Percentiles rank a stretch among this genome's conserved stretches.
These are phyloP conservation scores for Blastocystis sp. DNA, from an alignment of 352 stramenopile species.

Conservation along the genomic window DNA sequence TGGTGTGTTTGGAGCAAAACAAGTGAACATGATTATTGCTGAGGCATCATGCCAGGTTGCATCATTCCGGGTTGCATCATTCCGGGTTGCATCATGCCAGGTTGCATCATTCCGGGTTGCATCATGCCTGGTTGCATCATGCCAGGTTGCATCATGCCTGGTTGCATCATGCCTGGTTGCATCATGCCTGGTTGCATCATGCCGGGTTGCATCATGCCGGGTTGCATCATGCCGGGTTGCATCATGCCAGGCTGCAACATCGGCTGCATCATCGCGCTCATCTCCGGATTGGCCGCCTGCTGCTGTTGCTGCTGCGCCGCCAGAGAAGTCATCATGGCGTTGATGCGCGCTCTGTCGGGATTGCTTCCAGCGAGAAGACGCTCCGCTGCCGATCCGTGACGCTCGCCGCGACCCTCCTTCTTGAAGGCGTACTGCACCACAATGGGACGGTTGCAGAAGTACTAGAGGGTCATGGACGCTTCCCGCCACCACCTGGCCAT, in stretches of 20 bases:
- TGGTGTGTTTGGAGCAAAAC: conserved; percentile 33
- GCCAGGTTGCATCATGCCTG: neutral
- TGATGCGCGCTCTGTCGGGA: conserved; percentile 77
- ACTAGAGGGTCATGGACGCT: conserved; percentile 71
- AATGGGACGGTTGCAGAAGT: conserved; percentile 92
- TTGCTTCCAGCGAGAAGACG: conserved; percentile 79
- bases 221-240: conserved; percentile 3
- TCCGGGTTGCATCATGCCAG: conserved; percentile 11
- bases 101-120: conserved; percentile 41
- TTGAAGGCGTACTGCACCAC: conserved; percentile 98
- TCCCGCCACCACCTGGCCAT: conserved; percentile 79
- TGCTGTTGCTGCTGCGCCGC: neutral
- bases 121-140: conserved; percentile 42
- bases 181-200: conserved; percentile 27
- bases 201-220: neutral
- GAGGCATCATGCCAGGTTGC: conserved; percentile 20
- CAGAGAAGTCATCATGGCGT: conserved; percentile 49
- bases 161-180: neutral
- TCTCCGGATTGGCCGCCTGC: neutral
- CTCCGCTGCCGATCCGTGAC: conserved; percentile 85
- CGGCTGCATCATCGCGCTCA: neutral
- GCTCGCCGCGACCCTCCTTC: conserved; percentile 87
- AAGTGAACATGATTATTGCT: conserved; percentile 6
- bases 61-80: conserved; percentile 23
- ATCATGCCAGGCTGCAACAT: conserved; percentile 28